A percentile compares a stretch with the other conserved stretches of the same genome.
phyloP scores from a whole-genome alignment of 176 grass and related monocot genomes.

The Saccharum spontaneum region DNA sequence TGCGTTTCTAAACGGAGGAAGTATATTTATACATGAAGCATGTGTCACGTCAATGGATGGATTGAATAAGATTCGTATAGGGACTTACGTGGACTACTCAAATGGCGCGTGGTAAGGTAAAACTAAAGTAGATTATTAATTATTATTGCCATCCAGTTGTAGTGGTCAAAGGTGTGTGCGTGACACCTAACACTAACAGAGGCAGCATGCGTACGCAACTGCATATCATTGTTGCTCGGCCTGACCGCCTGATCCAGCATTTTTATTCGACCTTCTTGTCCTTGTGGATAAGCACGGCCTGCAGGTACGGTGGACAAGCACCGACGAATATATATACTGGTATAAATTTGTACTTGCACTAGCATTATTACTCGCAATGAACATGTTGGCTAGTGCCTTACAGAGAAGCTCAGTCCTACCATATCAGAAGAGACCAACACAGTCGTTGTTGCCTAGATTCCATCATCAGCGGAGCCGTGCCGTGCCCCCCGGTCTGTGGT shows the following conservation, averaged over 20 bases:
- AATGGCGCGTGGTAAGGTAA: not conserved
- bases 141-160: not conserved
- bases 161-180: constrained; percentile 1
- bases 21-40: not conserved
- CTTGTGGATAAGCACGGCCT: not conserved
- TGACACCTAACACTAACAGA: constrained; percentile 14
- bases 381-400: not conserved
- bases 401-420: not conserved
- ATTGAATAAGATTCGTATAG: not conserved
- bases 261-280: no score
- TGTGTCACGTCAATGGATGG: not conserved
- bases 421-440: not conserved
- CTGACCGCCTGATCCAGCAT: not conserved
- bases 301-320: not conserved
- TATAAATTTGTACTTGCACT: not conserved
- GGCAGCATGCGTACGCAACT: not conserved
- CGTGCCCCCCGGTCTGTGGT: not conserved
- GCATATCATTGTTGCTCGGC: not conserved
- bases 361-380: not conserved
- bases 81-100: not conserved
- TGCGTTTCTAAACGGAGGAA: not conserved
- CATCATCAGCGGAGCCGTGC: not conserved
- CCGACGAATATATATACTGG: not conserved
- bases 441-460: not conserved
- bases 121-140: not conserved